Percentiles rank a stretch among this genome's conserved stretches.
phyloP scores from a whole-genome alignment of 108 stramenopile species.

The Hondaea fermentalgiana region DNA sequence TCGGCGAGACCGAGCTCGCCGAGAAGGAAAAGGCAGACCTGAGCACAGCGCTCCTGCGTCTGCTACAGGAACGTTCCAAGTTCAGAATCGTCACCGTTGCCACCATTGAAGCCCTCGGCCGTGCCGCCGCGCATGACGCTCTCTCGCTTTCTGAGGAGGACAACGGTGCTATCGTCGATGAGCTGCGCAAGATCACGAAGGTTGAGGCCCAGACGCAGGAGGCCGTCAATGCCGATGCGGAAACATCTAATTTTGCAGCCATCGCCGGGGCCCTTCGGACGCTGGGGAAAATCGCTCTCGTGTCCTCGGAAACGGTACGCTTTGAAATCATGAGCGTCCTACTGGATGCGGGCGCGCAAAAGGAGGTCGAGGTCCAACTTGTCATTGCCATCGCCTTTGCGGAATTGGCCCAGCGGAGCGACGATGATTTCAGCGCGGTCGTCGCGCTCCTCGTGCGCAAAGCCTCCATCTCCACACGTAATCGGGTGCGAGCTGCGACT shows the following conservation, averaged over 20 bases:
- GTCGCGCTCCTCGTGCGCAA: not conserved
- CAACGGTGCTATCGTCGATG: not conserved
- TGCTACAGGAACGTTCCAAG: not conserved
- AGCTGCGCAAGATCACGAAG: not conserved
- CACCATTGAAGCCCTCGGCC: not conserved
- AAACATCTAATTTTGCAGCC: not conserved
- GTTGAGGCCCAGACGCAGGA: not conserved
- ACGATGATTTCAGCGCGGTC: not conserved
- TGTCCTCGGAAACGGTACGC: not conserved
- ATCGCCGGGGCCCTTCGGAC: not conserved
- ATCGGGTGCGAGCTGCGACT: not conserved
- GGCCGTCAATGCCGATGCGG: not conserved
- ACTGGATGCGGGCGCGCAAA: not conserved
- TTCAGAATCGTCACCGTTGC: not conserved
- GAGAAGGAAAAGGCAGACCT: not conserved
- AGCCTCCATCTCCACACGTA: not conserved
- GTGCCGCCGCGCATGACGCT: not conserved
- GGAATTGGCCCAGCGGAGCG: not conserved
- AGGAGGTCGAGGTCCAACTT: not conserved
- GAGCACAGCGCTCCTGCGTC: not conserved
- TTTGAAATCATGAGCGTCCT: not conserved
- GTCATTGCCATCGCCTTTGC: not conserved
- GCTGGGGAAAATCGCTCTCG: not conserved
- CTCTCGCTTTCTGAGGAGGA: not conserved
- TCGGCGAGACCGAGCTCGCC: not conserved